phyloP scores from a whole-genome alignment of 2,329 filamentous ascomycete species.

The Aspergillus sojae region DNA sequence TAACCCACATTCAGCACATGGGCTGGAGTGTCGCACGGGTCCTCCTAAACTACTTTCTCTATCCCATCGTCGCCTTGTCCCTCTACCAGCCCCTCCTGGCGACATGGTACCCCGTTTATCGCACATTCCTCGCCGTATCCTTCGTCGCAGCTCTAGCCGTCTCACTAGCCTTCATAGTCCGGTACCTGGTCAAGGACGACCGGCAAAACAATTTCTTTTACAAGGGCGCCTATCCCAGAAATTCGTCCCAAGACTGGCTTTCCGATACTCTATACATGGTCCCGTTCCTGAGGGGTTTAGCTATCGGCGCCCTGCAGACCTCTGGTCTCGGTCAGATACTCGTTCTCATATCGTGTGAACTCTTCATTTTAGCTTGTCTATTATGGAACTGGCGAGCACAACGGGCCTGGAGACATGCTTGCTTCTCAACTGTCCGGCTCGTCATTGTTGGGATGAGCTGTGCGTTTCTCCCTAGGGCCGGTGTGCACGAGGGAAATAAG shows the following conservation, averaged over 20 bases:
- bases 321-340: conserved; percentile 12
- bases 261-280: conserved; percentile 11
- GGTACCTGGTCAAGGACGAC: not conserved
- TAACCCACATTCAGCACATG: conserved; percentile 6
- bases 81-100: conserved; percentile 9
- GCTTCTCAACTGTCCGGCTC: not conserved
- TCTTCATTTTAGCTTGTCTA: not conserved
- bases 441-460: not conserved
- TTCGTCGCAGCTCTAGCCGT: not conserved
- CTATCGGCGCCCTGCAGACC: conserved; percentile 13
- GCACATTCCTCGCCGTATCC: conserved; percentile 11
- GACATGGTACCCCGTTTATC: conserved; percentile 5
- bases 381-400: not conserved
- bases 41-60: conserved; percentile 14
- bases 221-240: not conserved
- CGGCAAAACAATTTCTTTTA: not conserved
- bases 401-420: not conserved
- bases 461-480: not conserved
- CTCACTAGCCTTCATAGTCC: conserved; percentile 1
- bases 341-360: conserved; percentile 4
- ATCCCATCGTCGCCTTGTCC: conserved; percentile 14
- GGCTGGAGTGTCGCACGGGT: conserved; percentile 12
- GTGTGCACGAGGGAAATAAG: not conserved
- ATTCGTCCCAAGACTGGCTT: not conserved
- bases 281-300: conserved; percentile 14